Percentiles rank a stretch among this genome's conserved stretches.
These are phyloP conservation scores for Crucihimalaya himalaica DNA, from an alignment of 345 rosid genomes.

Conservation along the genomic window DNA sequence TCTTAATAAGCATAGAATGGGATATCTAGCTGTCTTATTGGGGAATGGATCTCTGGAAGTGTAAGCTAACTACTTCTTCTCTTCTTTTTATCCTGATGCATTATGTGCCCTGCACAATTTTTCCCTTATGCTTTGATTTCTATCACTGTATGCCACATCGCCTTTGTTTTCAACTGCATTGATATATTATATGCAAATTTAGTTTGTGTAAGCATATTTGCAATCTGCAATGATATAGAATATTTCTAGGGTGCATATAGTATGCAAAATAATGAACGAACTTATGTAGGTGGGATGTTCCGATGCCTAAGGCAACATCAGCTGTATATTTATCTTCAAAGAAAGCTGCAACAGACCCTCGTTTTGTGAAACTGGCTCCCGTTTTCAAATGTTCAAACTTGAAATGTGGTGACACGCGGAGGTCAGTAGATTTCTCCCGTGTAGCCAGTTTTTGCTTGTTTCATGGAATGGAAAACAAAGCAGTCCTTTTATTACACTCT, in stretches of 20 bases:
- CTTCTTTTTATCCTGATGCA: background rate
- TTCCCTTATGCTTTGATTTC: background rate
- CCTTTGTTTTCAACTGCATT: background rate
- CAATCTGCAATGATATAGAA: conserved; percentile 8
- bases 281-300: conserved; percentile 94
- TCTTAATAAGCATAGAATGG: conserved; percentile 63
- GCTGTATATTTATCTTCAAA: conserved; percentile 55
- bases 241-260: conserved; percentile 7
- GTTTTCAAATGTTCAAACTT: conserved; percentile 75
- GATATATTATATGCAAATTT: background rate
- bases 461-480: background rate
- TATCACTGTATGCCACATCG: background rate
- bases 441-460: conserved; percentile 7
- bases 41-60: conserved; percentile 95
- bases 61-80: conserved; percentile 53
- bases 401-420: conserved; percentile 65
- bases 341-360: conserved; percentile 76
- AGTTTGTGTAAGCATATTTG: background rate
- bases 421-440: conserved; percentile 46
- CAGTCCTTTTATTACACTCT: background rate
- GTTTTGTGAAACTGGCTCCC: conserved; percentile 81
- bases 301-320: conserved; percentile 62
- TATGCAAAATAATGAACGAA: conserved; percentile 23
- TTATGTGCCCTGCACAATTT: background rate
- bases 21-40: conserved; percentile 87